A percentile compares a stretch with the other conserved stretches of the same genome.
These are phyloP conservation scores for Fraxinus paxiana DNA, from an alignment of 305 asterid genomes.

Conservation along the genomic window DNA sequence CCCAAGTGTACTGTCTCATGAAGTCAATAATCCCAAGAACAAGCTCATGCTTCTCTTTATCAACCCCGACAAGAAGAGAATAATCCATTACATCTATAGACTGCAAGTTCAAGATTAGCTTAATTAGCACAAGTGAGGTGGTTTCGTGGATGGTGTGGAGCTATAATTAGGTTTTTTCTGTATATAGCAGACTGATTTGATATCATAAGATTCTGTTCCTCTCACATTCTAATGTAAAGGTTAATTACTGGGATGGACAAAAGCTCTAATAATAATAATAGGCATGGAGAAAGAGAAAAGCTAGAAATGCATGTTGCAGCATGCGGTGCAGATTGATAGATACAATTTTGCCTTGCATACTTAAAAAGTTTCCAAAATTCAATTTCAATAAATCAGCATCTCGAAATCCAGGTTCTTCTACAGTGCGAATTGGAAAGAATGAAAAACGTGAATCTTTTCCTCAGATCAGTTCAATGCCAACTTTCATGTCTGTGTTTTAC, in stretches of 20 bases:
- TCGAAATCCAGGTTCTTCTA: not conserved
- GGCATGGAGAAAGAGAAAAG: not conserved
- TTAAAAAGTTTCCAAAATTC: not conserved
- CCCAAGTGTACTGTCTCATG: slow-evolving; percentile 83
- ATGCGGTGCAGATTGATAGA: not conserved
- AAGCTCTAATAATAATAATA: not conserved
- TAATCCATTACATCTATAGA: slow-evolving; percentile 75
- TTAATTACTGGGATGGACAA: not conserved
- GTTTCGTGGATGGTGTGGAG: not conserved
- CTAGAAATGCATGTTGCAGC: not conserved
- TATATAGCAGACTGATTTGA: not conserved
- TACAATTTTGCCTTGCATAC: not conserved
- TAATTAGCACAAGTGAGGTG: not conserved
- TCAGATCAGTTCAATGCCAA: not conserved
- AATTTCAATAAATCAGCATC: not conserved
- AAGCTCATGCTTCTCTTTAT: slow-evolving; percentile 69
- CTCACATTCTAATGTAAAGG: not conserved
- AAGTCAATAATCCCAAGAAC: slow-evolving; percentile 76
- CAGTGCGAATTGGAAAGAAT: not conserved
- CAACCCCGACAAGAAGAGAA: slow-evolving; percentile 67
- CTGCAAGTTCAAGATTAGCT: slow-evolving; percentile 34
- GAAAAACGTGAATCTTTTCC: not conserved
- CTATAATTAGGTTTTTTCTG: not conserved
- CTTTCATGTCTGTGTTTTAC: not conserved
- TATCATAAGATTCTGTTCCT: not conserved